Percentiles rank a stretch among this genome's conserved stretches.
These are phyloP conservation scores for Rosa rugosa DNA, from an alignment of 306 rosid species.

Conservation along the genomic window DNA sequence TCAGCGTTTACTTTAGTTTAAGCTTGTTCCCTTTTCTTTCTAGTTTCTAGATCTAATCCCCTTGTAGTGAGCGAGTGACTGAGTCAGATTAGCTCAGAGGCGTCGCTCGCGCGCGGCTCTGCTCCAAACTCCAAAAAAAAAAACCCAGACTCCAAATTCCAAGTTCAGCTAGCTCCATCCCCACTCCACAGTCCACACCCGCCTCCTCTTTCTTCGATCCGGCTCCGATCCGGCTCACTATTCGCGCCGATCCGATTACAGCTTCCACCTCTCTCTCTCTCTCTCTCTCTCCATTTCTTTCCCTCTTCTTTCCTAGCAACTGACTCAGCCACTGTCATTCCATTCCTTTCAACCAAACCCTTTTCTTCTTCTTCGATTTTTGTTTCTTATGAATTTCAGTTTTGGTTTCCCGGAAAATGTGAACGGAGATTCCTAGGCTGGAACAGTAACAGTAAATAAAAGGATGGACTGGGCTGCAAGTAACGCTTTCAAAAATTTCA, in stretches of 20 bases:
- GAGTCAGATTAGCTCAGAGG: constrained; percentile 12
- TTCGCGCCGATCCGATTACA: constrained; percentile 33
- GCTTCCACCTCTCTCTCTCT: constrained; percentile 15
- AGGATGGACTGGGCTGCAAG: constrained; percentile 75
- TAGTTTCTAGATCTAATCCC: background rate
- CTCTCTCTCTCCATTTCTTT: constrained; percentile 13
- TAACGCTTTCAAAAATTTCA: constrained; percentile 60
- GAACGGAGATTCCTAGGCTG: constrained; percentile 34
- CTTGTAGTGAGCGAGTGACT: too few relatives aligned
- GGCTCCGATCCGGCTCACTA: constrained; percentile 54
- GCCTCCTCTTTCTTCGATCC: constrained; percentile 24
- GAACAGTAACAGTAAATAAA: constrained; percentile 29
- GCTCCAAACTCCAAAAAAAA: too few relatives aligned
- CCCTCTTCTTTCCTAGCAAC: background rate
- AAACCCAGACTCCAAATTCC: background rate
- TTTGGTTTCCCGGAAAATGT: background rate
- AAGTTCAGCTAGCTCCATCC: constrained; percentile 8
- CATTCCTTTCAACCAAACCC: background rate
- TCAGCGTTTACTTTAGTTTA: constrained; percentile 12
- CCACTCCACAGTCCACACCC: constrained; percentile 18
- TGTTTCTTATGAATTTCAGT: constrained; percentile 25
- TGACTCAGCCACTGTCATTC: background rate
- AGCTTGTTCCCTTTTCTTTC: background rate
- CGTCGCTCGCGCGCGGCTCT: too few relatives aligned
- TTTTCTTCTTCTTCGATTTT: background rate